Percentiles rank a stretch among this genome's conserved stretches.
These are phyloP conservation scores for Stentor coeruleus DNA, from an alignment of 73 alveolate species.

Conservation along the genomic window DNA sequence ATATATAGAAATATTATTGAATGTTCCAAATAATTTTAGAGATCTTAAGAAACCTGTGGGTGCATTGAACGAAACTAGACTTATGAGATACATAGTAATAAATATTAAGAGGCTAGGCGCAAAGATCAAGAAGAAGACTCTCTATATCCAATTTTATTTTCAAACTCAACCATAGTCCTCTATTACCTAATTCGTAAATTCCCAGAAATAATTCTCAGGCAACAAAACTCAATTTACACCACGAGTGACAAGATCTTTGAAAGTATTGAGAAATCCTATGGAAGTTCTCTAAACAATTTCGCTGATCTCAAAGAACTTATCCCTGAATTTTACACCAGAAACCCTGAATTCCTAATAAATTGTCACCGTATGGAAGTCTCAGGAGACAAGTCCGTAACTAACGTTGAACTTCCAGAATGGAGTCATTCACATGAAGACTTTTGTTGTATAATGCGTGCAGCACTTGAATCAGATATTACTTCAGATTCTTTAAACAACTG, in stretches of 20 bases:
- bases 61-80: constrained; percentile 79
- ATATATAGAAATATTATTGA: constrained; percentile 51
- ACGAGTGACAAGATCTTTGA: constrained; percentile 92
- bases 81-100: constrained; percentile 68
- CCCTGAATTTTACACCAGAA: constrained; percentile 87
- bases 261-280: constrained; percentile 59
- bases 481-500: constrained; percentile 67
- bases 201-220: constrained; percentile 94
- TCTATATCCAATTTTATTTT: constrained; percentile 98
- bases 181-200: constrained; percentile 86
- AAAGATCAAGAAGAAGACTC: constrained; percentile 64
- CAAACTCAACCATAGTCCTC: constrained; percentile 97
- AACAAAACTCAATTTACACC: constrained; percentile 93
- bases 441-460: constrained; percentile 51
- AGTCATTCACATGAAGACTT: constrained; percentile 42
- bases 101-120: constrained; percentile 36
- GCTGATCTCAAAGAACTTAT: constrained; percentile 94
- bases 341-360: constrained; percentile 78
- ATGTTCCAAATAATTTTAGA: constrained; percentile 60
- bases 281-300: constrained; percentile 52
- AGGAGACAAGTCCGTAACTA: constrained; percentile 52
- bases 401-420: constrained; percentile 73
- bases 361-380: constrained; percentile 69
- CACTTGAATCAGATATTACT: constrained; percentile 65
- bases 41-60: constrained; percentile 84